These are phyloP conservation scores for Raphidocelis subcapitata DNA, from an alignment of 139 green algal species.

Conservation along the genomic window DNA sequence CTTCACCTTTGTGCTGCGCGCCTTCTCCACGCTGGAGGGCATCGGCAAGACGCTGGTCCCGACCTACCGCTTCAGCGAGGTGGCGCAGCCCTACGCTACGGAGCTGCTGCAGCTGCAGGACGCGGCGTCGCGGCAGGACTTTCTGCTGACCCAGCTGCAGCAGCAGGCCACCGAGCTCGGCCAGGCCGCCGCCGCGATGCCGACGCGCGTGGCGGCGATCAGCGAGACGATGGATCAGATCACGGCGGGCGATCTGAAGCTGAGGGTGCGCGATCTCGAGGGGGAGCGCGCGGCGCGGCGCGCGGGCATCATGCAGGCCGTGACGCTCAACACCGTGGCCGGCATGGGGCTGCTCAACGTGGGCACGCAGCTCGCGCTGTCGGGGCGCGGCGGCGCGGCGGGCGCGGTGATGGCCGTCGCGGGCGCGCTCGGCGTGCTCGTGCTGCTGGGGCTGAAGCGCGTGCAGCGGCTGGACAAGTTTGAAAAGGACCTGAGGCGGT, in stretches of 20 bases:
- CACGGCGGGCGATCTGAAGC: constrained; percentile 70
- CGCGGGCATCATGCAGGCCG: constrained; percentile 54
- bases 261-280: constrained; percentile 73
- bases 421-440: constrained; percentile 51
- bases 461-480: constrained; percentile 84
- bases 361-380: constrained; percentile 60
- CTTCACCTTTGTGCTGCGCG: constrained; percentile 89
- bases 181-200: constrained; percentile 67
- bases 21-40: constrained; percentile 85
- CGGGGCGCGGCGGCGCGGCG: constrained; percentile 20
- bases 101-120: constrained; percentile 40
- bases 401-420: constrained; percentile 34
- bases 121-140: constrained; percentile 32
- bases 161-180: constrained; percentile 66
- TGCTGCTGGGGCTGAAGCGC: constrained; percentile 48
- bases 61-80: constrained; percentile 65
- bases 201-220: constrained; percentile 61
- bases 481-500: constrained; percentile 60
- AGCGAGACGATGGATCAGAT: constrained; percentile 54
- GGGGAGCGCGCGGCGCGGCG: constrained; percentile 66
- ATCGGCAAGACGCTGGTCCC: constrained; percentile 75
- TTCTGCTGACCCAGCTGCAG: constrained; percentile 64
- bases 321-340: constrained; percentile 64
- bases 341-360: constrained; percentile 66
- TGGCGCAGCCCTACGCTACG: constrained; percentile 69